Conservation (phyloP, 139 green algal genomes). For the Chlorella sorokiniana region DNA sequence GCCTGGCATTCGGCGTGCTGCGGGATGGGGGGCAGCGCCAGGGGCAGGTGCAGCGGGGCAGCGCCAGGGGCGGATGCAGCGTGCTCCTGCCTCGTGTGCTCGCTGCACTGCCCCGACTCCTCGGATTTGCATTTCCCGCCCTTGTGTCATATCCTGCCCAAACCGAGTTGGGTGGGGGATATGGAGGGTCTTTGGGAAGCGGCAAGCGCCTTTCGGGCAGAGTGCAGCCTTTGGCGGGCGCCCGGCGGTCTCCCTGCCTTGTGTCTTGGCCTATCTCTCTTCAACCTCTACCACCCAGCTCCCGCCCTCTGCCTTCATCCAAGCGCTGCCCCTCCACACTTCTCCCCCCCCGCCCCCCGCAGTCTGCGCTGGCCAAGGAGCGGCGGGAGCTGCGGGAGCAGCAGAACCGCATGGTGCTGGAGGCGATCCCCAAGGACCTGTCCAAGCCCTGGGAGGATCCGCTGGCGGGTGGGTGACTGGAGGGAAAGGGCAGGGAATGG, state of each 20-base stretch:
- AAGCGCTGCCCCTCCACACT: not conserved
- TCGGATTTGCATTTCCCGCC: not conserved
- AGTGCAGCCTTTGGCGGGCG: not conserved
- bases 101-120: no score
- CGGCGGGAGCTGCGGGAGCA: conserved; percentile 94
- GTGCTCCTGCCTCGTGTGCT: no score
- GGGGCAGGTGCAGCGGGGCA: no score
- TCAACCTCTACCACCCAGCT: no score
- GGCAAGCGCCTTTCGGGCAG: no score
- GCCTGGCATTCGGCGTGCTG: not conserved
- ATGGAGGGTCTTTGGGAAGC: no score
- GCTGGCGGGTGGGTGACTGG: conserved; percentile 64
- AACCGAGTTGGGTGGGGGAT: no score
- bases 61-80: no score
- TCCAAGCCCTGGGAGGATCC: conserved; percentile 95
- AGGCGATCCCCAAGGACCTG: conserved; percentile 94
- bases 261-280: not conserved
- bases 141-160: not conserved
- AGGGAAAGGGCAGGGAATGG: no score
- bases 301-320: not conserved
- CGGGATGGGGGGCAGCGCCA: not conserved
- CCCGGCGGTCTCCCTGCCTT: not conserved
- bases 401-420: conserved; percentile 92
- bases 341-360: not conserved
- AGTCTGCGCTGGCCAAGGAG: conserved; percentile 94